Evolutionary conservation across 768 basidiomycete genomes (phyloP).

Genomic region (Neoboletus brunneissimus): DNA sequence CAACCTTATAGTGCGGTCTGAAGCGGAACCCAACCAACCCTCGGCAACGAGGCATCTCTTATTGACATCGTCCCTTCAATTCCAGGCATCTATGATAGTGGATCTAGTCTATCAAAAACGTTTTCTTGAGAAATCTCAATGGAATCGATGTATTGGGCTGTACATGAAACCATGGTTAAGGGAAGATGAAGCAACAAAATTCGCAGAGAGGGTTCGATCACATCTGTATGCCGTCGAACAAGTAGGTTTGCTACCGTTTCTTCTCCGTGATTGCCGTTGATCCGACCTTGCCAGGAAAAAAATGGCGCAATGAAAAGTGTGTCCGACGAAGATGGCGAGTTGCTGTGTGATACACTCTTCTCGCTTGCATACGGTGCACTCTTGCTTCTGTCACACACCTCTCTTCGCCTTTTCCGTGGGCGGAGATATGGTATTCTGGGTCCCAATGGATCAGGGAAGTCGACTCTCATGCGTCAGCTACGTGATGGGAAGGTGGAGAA

Average conservation of each 20-base stretch:
- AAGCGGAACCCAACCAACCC: constrained; percentile 48
- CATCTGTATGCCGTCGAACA: constrained; percentile 79
- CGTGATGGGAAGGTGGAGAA: constrained; percentile 95
- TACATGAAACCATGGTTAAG: constrained; percentile 76
- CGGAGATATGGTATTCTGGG: constrained; percentile 94
- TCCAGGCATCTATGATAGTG: constrained; percentile 69
- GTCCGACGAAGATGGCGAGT: constrained; percentile 70
- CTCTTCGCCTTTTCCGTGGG: constrained; percentile 83
- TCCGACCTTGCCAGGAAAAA: constrained; percentile 50
- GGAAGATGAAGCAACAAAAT: constrained; percentile 43
- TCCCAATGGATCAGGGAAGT: constrained; percentile 95
- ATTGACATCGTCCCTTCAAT: constrained; percentile 60
- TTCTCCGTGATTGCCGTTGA: constrained; percentile 7
- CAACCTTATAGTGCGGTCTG: constrained; percentile 40
- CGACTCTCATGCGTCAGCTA: constrained; percentile 92
- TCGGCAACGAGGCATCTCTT: constrained; percentile 54
- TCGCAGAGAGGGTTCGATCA: constrained; percentile 61
- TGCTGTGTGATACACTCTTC: constrained; percentile 91
- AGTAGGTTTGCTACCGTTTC: constrained; percentile 34
- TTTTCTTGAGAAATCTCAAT: constrained; percentile 51
- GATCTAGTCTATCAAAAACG: constrained; percentile 68
- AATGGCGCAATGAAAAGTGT: constrained; percentile 41
- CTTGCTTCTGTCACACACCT: constrained; percentile 91
- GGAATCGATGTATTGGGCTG: constrained; percentile 69
- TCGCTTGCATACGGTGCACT: constrained; percentile 95